Evolutionary conservation across 2,329 filamentous ascomycete species (phyloP).

Genomic region (Pleomassaria siparia): DNA sequence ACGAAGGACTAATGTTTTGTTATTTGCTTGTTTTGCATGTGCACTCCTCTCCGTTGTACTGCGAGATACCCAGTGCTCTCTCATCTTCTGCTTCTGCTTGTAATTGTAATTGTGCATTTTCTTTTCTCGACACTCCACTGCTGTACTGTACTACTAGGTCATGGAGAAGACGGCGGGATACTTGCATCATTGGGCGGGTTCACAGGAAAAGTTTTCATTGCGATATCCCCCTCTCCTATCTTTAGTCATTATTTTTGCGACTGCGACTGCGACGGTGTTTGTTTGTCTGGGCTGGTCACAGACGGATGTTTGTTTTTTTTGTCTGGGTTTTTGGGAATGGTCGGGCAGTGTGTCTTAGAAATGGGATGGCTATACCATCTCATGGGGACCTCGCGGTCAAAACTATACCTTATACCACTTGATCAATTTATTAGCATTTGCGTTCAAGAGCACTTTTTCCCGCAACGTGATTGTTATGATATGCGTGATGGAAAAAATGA

Average conservation of each 20-base stretch:
- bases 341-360: slow-evolving; percentile 17
- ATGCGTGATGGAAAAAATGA: too few relatives aligned
- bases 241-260: slow-evolving; percentile 17
- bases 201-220: slow-evolving; percentile 41
- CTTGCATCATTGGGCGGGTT: slow-evolving; percentile 42
- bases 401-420: slow-evolving; percentile 31
- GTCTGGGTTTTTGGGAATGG: neutral
- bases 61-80: slow-evolving; percentile 45
- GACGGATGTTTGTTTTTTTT: slow-evolving; percentile 15
- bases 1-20: slow-evolving; percentile 24
- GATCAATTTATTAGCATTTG: slow-evolving; percentile 19
- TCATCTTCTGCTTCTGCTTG: slow-evolving; percentile 24
- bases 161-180: slow-evolving; percentile 21
- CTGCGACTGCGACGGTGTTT: slow-evolving; percentile 17
- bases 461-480: slow-evolving; percentile 3
- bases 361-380: slow-evolving; percentile 15
- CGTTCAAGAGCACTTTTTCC: neutral
- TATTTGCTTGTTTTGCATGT: slow-evolving; percentile 16
- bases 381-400: slow-evolving; percentile 32
- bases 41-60: slow-evolving; percentile 23
- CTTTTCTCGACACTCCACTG: slow-evolving; percentile 27
- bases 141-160: slow-evolving; percentile 42
- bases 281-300: slow-evolving; percentile 28
- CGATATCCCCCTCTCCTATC: slow-evolving; percentile 36
- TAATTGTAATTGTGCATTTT: slow-evolving; percentile 42